Evolutionary conservation across 306 rosid genomes (phyloP).

Genomic region (Gillenia trifoliata): DNA sequence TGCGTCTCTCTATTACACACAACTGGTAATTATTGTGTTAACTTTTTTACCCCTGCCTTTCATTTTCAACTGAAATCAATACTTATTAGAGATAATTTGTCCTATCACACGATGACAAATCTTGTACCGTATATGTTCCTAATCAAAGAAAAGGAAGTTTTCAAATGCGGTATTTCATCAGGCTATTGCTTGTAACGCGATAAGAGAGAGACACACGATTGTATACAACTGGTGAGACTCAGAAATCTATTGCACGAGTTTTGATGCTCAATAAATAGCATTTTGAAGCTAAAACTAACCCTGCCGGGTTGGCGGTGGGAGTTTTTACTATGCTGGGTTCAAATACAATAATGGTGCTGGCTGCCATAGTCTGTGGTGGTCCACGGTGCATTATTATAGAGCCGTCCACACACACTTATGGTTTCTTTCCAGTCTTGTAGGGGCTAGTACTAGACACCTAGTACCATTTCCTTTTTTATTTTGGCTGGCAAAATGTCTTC

Average conservation of each 20-base stretch:
- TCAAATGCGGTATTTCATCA: background rate
- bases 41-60: background rate
- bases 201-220: no score
- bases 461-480: background rate
- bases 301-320: background rate
- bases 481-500: background rate
- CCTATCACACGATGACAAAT: no score
- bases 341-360: background rate
- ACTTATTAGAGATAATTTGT: no score
- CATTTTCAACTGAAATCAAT: no score
- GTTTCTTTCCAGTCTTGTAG: background rate
- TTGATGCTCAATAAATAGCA: conserved; percentile 7
- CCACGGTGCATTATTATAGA: conserved; percentile 6
- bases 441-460: background rate
- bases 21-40: background rate
- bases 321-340: background rate
- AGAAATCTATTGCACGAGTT: background rate
- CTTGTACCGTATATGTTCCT: no score
- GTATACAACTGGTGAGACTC: background rate
- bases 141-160: no score
- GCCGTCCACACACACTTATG: background rate
- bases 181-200: no score
- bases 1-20: no score
- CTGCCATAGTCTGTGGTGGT: background rate
- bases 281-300: background rate